Evolutionary conservation across 345 rosid species (phyloP).

Genomic region (Pistacia atlantica): DNA sequence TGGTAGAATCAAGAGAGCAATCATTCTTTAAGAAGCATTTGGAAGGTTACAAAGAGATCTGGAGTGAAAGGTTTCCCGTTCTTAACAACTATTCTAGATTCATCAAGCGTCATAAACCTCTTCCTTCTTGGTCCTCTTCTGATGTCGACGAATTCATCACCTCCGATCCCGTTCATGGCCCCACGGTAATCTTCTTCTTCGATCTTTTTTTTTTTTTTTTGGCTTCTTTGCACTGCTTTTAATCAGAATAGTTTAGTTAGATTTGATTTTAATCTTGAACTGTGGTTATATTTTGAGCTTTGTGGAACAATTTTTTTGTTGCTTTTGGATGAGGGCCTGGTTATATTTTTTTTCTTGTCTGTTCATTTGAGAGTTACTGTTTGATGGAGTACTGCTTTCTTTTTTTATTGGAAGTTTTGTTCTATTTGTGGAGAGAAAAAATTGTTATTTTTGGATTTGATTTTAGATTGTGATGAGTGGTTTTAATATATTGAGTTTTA

Average conservation of each 20-base stretch:
- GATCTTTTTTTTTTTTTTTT: background rate
- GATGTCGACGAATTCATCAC: slow-evolving; percentile 85
- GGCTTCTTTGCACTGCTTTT: background rate
- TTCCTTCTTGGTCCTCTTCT: slow-evolving; percentile 79
- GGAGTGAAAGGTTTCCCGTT: slow-evolving; percentile 60
- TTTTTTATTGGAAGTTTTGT: background rate
- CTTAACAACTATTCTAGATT: slow-evolving; percentile 61
- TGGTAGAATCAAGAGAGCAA: slow-evolving; percentile 37
- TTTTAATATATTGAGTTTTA: background rate
- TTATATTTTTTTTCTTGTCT: background rate
- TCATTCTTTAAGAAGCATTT: slow-evolving; percentile 54
- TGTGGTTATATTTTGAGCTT: too few relatives aligned
- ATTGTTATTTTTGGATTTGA: background rate
- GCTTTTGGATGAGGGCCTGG: background rate
- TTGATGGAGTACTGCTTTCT: background rate
- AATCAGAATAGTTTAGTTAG: too few relatives aligned
- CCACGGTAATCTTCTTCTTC: slow-evolving; percentile 47
- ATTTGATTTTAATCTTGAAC: too few relatives aligned
- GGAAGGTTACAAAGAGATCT: slow-evolving; percentile 65
- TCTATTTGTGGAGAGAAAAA: background rate
- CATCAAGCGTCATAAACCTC: slow-evolving; percentile 56
- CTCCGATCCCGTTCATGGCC: slow-evolving; percentile 83
- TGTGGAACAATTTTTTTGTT: too few relatives aligned
- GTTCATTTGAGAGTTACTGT: background rate
- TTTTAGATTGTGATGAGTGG: background rate